Evolutionary conservation across 2,329 filamentous ascomycete species (phyloP), one percentile per base, ranked within the genome.

Genomic region (Calonectria hawksworthii): DNA sequence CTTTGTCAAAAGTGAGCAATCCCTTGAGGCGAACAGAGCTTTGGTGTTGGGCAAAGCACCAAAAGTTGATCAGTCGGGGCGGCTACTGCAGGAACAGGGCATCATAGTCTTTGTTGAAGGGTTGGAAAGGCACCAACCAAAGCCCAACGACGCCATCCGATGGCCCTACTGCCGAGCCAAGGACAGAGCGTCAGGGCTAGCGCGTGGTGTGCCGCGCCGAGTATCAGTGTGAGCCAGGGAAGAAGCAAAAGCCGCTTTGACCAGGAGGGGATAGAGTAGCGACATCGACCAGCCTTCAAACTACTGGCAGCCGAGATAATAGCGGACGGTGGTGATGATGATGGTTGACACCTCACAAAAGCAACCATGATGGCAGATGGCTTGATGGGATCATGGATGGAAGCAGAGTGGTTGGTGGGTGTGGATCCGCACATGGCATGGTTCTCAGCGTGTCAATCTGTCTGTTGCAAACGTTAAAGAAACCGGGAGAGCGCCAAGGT

Each of bases 11-110:
- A 23, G 56, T 61, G 32, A 61, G 56, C 11, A 38, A 36, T 61
- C 34, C 34, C n/a, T 61, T 61, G 56, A 38, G 56, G 34, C 34
- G 34, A 61, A 61, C 34, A 61, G 18, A 23, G 36, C n/a, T 23
- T 23, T 36, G 23, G 34, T 16, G 23, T 30, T 56, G 3, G 56
- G 34, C 18, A 18, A 30, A 38, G 56, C 32, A 28, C 23, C 36
- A 64, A 64, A 64, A 64, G 36, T 30, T 64, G 61, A 64, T 44
- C 72, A 74, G 79, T 64, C 66, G 78, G 79, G 79, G 54, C 73
- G 67, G 38, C 70, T 80, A 80, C 79, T 80, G 79, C 79, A 80
- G 79, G 79, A 80, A 81, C 79, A 72, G 61, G 64, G 65, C 70
- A 51, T 73, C 52, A 68, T 68, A 74, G 78, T 74, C 74, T 77